These are phyloP conservation scores for Meyerozyma sp. DNA, from an alignment of 1,139 yeast genomes.

Conservation along the genomic window DNA sequence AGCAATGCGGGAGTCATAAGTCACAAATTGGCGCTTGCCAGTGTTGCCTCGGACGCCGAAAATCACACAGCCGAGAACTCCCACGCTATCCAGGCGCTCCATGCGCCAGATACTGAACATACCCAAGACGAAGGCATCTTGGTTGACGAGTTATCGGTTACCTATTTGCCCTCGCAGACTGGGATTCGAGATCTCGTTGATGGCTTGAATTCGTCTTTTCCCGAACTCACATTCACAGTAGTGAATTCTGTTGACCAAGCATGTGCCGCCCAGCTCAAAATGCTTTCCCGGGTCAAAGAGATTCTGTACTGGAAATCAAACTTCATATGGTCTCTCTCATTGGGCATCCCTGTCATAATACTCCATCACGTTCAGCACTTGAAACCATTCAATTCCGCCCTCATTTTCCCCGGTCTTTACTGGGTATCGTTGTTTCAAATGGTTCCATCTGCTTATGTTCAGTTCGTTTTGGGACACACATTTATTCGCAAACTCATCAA, in stretches of 20 bases:
- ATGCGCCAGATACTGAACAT: conserved; percentile 6
- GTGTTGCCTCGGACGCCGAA: conserved; percentile 4
- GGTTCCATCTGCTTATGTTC: conserved; percentile 58
- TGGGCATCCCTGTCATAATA: conserved; percentile 63
- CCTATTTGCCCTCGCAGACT: conserved; percentile 35
- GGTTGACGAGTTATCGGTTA: conserved; percentile 34
- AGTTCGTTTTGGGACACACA: conserved; percentile 57
- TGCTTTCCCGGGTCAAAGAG: conserved; percentile 67
- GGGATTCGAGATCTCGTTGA: conserved; percentile 59
- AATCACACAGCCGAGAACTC: conserved; percentile 10
- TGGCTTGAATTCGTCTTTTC: conserved; percentile 25
- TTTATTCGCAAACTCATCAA: conserved; percentile 62
- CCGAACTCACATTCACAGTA: conserved; percentile 32
- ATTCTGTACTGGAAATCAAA: conserved; percentile 62
- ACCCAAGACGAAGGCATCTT: conserved; percentile 7
- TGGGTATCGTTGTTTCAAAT: conserved; percentile 60
- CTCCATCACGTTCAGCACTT: conserved; percentile 43
- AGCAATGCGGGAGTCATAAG: conserved; percentile 25
- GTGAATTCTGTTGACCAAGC: conserved; percentile 40
- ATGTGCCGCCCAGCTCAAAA: conserved; percentile 57
- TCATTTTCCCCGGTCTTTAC: conserved; percentile 48
- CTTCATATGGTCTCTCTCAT: conserved; percentile 43
- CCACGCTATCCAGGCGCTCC: conserved; percentile 9
- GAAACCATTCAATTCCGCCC: conserved; percentile 15
- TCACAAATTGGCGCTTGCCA: conserved; percentile 18